These are phyloP conservation scores for Fimicolochytrium jonesii DNA, from an alignment of 192 early-diverging fungal genomes.

Conservation along the genomic window DNA sequence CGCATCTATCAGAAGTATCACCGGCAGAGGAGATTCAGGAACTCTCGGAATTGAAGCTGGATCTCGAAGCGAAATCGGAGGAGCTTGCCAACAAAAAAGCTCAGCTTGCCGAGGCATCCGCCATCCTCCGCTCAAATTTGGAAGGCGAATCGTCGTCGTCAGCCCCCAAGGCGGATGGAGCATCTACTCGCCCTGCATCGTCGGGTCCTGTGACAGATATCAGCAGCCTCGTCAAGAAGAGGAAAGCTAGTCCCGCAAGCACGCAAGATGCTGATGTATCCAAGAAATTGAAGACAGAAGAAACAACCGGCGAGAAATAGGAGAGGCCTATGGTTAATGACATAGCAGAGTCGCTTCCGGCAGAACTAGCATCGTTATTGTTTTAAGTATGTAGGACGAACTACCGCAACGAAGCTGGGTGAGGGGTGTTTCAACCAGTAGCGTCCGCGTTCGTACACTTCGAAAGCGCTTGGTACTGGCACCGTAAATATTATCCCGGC, in stretches of 20 bases:
- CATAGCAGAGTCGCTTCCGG: too few relatives aligned
- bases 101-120: background rate
- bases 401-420: too few relatives aligned
- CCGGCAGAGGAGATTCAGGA: slow-evolving; percentile 5
- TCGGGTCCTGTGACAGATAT: slow-evolving; percentile 8
- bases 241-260: background rate
- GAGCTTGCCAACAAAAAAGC: slow-evolving; percentile 11
- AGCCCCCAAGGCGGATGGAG: background rate
- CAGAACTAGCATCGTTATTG: too few relatives aligned
- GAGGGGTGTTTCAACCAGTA: too few relatives aligned
- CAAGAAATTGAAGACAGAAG: background rate
- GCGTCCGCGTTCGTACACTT: too few relatives aligned
- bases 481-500: too few relatives aligned
- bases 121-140: background rate
- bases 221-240: slow-evolving; percentile 17
- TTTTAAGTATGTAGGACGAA: too few relatives aligned
- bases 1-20: background rate
- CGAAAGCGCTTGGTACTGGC: too few relatives aligned
- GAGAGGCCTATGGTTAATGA: too few relatives aligned
- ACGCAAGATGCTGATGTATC: background rate
- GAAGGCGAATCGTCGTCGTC: background rate
- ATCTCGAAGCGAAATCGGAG: slow-evolving; percentile 20
- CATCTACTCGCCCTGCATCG: background rate
- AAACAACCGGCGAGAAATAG: too few relatives aligned
- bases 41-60: slow-evolving; percentile 7